phyloP scores from a whole-genome alignment of 2,329 filamentous ascomycete species.

The Zasmidium angulare region DNA sequence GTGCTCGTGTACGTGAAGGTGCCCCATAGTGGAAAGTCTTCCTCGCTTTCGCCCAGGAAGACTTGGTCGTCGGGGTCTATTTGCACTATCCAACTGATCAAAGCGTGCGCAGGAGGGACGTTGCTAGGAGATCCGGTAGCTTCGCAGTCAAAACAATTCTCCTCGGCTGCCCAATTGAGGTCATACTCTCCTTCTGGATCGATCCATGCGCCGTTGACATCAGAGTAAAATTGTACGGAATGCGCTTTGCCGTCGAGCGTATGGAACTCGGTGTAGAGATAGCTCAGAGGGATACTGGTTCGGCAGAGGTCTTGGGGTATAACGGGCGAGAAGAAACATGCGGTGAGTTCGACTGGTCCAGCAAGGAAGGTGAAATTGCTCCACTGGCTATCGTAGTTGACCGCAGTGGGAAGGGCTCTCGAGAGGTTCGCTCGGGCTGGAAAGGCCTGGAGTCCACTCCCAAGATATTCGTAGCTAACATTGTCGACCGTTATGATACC shows the following conservation, averaged over 20 bases:
- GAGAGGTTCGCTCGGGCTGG: background rate
- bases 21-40: conserved; percentile 1
- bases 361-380: conserved; percentile 16
- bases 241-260: conserved; percentile 8
- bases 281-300: conserved; percentile 10
- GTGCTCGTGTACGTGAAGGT: conserved; percentile 2
- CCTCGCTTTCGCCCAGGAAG: background rate
- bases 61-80: background rate
- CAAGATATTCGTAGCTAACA: conserved; percentile 11
- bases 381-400: conserved; percentile 12
- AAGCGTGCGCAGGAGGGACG: background rate
- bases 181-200: background rate
- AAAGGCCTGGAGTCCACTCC: background rate
- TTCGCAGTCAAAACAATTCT: background rate
- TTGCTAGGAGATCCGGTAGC: background rate
- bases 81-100: conserved; percentile 1
- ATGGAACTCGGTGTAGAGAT: conserved; percentile 6
- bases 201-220: conserved; percentile 1
- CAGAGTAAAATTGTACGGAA: conserved; percentile 10
- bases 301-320: conserved; percentile 13
- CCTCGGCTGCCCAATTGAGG: background rate
- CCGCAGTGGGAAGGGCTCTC: conserved; percentile 2
- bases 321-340: conserved; percentile 14
- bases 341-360: conserved; percentile 10
- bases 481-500: conserved; percentile 12